Conservation (phyloP, 371 early-diverging fungal species). For the Circinella umbellata region DNA sequence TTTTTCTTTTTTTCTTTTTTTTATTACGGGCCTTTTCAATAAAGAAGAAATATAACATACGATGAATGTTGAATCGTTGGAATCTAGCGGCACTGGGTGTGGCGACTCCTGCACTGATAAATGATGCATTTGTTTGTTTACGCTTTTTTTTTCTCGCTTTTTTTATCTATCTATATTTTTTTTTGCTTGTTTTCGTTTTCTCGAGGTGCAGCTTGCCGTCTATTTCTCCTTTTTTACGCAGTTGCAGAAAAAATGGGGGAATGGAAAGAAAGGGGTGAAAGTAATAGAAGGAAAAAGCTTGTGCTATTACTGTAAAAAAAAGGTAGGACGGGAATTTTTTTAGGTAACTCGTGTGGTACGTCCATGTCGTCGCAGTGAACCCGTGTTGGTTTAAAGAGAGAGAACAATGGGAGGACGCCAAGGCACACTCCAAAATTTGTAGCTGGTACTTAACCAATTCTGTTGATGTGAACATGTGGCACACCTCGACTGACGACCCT, state of each 20-base stretch:
- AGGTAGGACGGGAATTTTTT: slow-evolving; percentile 10
- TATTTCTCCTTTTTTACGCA: not conserved
- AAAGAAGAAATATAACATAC: not conserved
- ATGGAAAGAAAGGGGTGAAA: not conserved
- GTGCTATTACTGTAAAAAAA: not conserved
- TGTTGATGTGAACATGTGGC: not conserved
- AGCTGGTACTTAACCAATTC: not conserved
- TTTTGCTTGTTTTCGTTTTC: not conserved
- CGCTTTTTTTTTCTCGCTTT: no score
- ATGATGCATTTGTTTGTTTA: not conserved
- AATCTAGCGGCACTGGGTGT: not conserved
- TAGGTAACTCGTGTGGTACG: not conserved
- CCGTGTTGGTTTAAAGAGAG: not conserved
- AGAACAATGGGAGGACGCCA: not conserved
- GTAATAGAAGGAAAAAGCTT: no score
- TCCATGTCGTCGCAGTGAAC: not conserved
- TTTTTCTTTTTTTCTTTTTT: no score
- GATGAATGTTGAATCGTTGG: slow-evolving; percentile 7
- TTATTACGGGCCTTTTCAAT: not conserved
- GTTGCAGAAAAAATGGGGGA: not conserved
- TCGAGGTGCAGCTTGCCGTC: not conserved
- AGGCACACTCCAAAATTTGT: not conserved
- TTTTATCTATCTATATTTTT: not conserved
- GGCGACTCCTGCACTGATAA: slow-evolving; percentile 7
- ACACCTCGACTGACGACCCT: not conserved